Conservation (phyloP, 75 land plant species). For the Picea sitchensis region DNA sequence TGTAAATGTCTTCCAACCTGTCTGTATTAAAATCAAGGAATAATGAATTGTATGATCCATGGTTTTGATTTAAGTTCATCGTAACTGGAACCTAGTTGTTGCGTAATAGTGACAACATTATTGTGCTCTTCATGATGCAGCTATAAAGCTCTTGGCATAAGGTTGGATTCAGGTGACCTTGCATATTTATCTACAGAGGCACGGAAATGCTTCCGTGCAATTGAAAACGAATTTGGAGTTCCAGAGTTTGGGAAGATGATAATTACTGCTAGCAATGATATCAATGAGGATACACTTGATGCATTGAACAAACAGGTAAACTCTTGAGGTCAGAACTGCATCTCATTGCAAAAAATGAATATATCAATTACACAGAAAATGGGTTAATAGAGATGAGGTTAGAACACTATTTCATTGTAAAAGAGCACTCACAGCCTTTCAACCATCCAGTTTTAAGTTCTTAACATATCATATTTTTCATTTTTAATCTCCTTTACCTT, state of each 20-base stretch:
- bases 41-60: not conserved
- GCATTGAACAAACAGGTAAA: constrained; percentile 95
- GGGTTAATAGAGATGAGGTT: not conserved
- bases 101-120: not conserved
- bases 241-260: constrained; percentile 64
- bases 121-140: constrained; percentile 27
- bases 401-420: not conserved
- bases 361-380: not conserved
- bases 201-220: constrained; percentile 60
- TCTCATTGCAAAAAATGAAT: not conserved
- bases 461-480: not conserved
- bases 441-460: not conserved
- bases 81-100: not conserved
- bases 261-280: constrained; percentile 95
- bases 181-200: constrained; percentile 82
- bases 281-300: constrained; percentile 95
- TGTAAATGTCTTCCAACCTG: no score
- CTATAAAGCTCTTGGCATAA: constrained; percentile 83
- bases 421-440: not conserved
- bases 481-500: not conserved
- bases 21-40: not conserved
- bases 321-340: not conserved
- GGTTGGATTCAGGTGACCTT: constrained; percentile 96
- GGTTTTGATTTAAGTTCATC: not conserved
- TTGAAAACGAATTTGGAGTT: constrained; percentile 80